These are phyloP conservation scores for Myxozyma melibiosi DNA, from an alignment of 805 yeast genomes.

Conservation along the genomic window DNA sequence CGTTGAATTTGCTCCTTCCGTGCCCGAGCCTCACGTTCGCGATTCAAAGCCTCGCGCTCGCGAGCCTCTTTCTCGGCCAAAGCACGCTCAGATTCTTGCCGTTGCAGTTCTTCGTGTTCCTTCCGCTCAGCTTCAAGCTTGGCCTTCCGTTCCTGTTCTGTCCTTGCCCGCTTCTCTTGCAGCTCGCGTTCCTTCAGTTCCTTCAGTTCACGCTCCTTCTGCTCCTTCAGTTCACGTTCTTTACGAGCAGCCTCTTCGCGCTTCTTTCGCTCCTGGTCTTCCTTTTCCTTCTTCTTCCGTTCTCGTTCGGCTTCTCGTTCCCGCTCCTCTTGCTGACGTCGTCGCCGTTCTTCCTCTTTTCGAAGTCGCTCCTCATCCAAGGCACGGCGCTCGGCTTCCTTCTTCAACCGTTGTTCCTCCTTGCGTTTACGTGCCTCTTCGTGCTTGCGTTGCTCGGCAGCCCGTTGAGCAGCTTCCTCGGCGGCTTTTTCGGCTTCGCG, in stretches of 20 bases:
- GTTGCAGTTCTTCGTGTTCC: slow-evolving; percentile 18
- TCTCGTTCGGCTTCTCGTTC: slow-evolving; percentile 30
- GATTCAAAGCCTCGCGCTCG: slow-evolving; percentile 23
- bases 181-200: slow-evolving; percentile 18
- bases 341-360: slow-evolving; percentile 31
- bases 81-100: slow-evolving; percentile 17
- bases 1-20: slow-evolving; percentile 29
- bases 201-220: slow-evolving; percentile 26
- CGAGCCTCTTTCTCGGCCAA: slow-evolving; percentile 28
- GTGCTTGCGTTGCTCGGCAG: slow-evolving; percentile 29
- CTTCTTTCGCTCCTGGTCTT: slow-evolving; percentile 31
- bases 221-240: slow-evolving; percentile 26
- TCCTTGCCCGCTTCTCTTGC: slow-evolving; percentile 24
- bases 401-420: slow-evolving; percentile 34
- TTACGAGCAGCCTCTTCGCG: slow-evolving; percentile 25
- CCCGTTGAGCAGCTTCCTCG: slow-evolving; percentile 34
- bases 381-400: slow-evolving; percentile 39
- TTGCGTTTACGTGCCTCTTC: slow-evolving; percentile 33
- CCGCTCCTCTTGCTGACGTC: slow-evolving; percentile 30
- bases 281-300: slow-evolving; percentile 27
- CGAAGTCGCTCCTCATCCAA: slow-evolving; percentile 38
- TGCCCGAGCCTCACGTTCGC: slow-evolving; percentile 33
- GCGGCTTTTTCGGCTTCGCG: slow-evolving; percentile 43
- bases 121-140: slow-evolving; percentile 11
- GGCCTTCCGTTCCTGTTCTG: slow-evolving; percentile 26